Base-by-base conservation (phyloP, 148 eudicot species). In the Rhododendron ovatum region DNA sequence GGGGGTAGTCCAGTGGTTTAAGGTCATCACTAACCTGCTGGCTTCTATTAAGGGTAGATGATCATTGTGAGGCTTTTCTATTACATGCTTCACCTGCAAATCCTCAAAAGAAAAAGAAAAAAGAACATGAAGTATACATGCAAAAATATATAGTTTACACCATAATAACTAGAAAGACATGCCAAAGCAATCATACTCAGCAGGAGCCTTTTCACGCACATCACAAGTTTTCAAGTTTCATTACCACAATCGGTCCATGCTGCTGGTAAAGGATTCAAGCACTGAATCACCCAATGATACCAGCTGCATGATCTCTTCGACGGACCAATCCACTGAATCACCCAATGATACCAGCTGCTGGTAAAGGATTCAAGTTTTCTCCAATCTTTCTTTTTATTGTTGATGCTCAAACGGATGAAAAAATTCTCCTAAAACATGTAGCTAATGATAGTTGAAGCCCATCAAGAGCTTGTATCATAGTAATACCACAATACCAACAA, bases 61-160 rank as follows among this genome's bases (percentile, higher is more conserved):
- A 90, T 97, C 99, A 85, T 97, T 94, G 82, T 95, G 86, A 84
- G 99, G 99, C 90, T 97, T 97, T 92, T 97, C 99, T 39, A 97
- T 88, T 63, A 97, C 98, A 89, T 97, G 89, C 88, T 92, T 87
- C 83, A 97, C 99, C 99, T 97, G 98, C 89, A 91, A 86, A 30
- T 30, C 30, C 30, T 30, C 30, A 30, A 30, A 30, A 30, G 12
- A 11, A 69, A 10, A 5, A 61, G 8, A n/a, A 11, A 65, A 26
- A 12, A 11, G 17, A 13, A 13, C 37, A 28, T 69, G 4, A 28
- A 28, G 37, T 30, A 4, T 13, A 13, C 33, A 28, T 30, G 5
- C 28, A 65, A 26, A 69, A 59, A 3, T 11, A 69, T 12, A 28
- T 28, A 0, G 12, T 28, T 28, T 17, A 2, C 6, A 30, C 17